Evolutionary conservation across 257 asterid species (phyloP), one percentile per base, ranked within the genome.

Genomic region (Datura wrightii): DNA sequence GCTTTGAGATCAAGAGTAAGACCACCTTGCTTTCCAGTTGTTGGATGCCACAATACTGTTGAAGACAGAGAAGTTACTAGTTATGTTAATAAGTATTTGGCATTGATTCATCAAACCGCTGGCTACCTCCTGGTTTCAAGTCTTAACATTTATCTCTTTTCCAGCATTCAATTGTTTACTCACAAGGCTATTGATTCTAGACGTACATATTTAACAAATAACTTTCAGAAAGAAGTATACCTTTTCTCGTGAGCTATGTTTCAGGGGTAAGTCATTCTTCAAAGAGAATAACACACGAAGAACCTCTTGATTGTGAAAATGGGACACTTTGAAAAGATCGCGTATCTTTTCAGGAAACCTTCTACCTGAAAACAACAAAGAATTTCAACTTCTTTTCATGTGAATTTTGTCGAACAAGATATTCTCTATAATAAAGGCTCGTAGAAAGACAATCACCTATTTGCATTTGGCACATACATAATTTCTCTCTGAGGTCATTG

Each of bases 1-100:
- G 97, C 72, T 87, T 91, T 71, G 98, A 88, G 79, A 94, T 86
- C 89, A 94, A 89, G 82, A 94, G 88, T 63, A 93, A 84, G n/a
- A 93, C 94, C 85, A 87, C 89, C 90, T 93, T 93, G 83, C 85
- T 80, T 90, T 89, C 90, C 86, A 94, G 88, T 63, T 93, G 93
- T 74, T 53, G 60, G 79, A 90, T 89, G 84, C 89, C 89, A 80
- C 52, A 74, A 48, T 48, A 85, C 97, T 93, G 94, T 86, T 85
- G 36, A 82, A 80, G 70, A 87, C 50, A 58, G 41, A 50, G 36
- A 79, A 15, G 67, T 62, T 44, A 31, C 63, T 5, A 41, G 14
- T 39, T 83, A 8, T 53, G 16, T 60, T 31, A 4, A 53, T 59
- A 50, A 16, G 79, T 63, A 36, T 6, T 37, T 66, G n/a, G 19